Percentiles rank a stretch among this genome's conserved stretches.
Evolutionary conservation across 805 yeast genomes (phyloP).

Genomic region (Candida sanyiensis): DNA sequence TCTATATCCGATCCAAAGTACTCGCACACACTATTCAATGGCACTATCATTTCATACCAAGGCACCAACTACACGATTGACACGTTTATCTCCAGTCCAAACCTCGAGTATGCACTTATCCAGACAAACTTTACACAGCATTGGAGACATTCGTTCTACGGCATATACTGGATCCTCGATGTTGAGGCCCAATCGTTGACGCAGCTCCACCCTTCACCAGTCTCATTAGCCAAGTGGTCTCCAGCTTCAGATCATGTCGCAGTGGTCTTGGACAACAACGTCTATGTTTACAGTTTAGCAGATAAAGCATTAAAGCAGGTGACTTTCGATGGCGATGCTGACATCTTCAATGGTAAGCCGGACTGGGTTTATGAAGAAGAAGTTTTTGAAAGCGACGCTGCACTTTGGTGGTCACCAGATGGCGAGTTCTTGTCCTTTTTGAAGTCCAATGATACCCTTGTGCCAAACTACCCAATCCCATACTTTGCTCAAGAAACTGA

Average conservation of each 20-base stretch:
- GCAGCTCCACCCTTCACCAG: conserved; percentile 26
- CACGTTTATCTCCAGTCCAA: conserved; percentile 58
- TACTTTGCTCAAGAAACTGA: conserved; percentile 56
- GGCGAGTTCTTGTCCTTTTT: conserved; percentile 61
- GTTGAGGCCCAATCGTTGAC: conserved; percentile 24
- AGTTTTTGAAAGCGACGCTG: conserved; percentile 62
- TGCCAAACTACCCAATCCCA: conserved; percentile 68
- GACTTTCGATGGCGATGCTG: conserved; percentile 65
- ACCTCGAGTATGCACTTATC: conserved; percentile 51
- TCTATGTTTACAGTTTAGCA: conserved; percentile 46
- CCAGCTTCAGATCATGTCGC: conserved; percentile 65
- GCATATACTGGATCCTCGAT: conserved; percentile 38
- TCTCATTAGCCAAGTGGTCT: conserved; percentile 60
- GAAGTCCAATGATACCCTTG: conserved; percentile 66
- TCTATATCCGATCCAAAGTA: conserved; percentile 41
- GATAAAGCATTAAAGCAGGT: conserved; percentile 32
- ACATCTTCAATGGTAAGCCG: conserved; percentile 80
- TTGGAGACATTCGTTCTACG: conserved; percentile 48
- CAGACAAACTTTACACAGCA: conserved; percentile 56
- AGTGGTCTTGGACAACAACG: conserved; percentile 61
- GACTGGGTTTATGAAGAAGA: conserved; percentile 97
- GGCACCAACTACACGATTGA: conserved; percentile 42
- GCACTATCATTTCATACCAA: conserved; percentile 38
- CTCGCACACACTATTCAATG: conserved; percentile 43
- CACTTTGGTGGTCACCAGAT: conserved; percentile 84